phyloP scores from a whole-genome alignment of 768 basidiomycete species.

The Suillus spraguei region DNA sequence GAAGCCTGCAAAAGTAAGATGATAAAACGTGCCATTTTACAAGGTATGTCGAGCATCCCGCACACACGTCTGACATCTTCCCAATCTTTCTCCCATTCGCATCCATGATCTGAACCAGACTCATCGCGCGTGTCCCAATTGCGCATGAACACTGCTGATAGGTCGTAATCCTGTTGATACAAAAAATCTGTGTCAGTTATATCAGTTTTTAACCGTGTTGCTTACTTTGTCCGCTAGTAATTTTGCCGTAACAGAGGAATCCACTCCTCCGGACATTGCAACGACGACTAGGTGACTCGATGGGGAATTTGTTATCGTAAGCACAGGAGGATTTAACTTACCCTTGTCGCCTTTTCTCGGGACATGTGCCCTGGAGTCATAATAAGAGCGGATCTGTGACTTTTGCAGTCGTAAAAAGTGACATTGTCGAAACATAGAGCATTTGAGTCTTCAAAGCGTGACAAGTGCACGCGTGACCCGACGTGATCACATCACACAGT shows the following conservation, averaged over 20 bases:
- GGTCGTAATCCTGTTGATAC: slow-evolving; percentile 64
- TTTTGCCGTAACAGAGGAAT: slow-evolving; percentile 87
- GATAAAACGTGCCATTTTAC: too few species aligned
- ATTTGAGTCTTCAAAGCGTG: slow-evolving; percentile 4
- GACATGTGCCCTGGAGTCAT: slow-evolving; percentile 16
- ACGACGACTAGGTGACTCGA: slow-evolving; percentile 63
- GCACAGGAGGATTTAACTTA: not conserved
- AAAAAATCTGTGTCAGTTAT: slow-evolving; percentile 3
- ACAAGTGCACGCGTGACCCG: slow-evolving; percentile 7
- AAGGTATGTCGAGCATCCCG: too few species aligned
- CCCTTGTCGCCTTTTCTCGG: slow-evolving; percentile 35
- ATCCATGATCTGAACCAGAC: slow-evolving; percentile 74
- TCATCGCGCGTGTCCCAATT: slow-evolving; percentile 95
- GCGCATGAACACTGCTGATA: slow-evolving; percentile 92
- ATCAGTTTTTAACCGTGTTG: not conserved
- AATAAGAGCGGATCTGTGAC: slow-evolving; percentile 14
- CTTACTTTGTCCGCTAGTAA: slow-evolving; percentile 69
- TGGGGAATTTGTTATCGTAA: not conserved
- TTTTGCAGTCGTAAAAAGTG: slow-evolving; percentile 9
- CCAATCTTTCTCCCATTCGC: slow-evolving; percentile 68
- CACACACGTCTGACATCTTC: too few species aligned
- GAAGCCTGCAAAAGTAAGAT: too few species aligned
- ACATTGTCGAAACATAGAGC: slow-evolving; percentile 18
- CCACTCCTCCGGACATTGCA: slow-evolving; percentile 95
- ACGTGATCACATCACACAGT: not conserved